These are phyloP conservation scores for Artemisia tridentata DNA, from an alignment of 129 eudicot species.

Conservation along the genomic window DNA sequence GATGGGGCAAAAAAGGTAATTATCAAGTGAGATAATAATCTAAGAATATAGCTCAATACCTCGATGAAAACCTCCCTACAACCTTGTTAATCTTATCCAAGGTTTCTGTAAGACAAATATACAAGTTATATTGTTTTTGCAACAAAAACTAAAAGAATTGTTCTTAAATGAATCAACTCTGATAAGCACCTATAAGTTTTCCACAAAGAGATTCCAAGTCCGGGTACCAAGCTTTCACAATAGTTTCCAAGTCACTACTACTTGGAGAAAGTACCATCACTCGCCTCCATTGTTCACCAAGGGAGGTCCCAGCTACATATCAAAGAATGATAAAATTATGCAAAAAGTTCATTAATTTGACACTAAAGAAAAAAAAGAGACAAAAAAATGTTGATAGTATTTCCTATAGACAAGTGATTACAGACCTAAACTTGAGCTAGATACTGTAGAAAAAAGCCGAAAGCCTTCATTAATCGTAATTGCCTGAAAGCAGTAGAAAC, in stretches of 20 bases:
- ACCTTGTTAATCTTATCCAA: conserved; percentile 55
- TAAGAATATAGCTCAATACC: conserved; percentile 39
- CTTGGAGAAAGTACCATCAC: conserved; percentile 60
- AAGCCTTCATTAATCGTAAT: conserved; percentile 67
- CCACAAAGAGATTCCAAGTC: conserved; percentile 60
- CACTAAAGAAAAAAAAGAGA: too few species aligned
- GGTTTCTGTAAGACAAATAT: conserved; percentile 55
- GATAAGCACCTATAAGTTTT: conserved; percentile 62
- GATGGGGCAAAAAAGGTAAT: background rate
- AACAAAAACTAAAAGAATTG: background rate
- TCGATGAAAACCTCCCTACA: conserved; percentile 74
- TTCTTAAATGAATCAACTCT: background rate
- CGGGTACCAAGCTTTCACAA: conserved; percentile 78
- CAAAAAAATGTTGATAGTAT: too few species aligned
- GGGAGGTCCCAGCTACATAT: conserved; percentile 49
- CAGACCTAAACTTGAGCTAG: conserved; percentile 71
- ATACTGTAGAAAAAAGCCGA: conserved; percentile 82
- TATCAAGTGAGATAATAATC: background rate
- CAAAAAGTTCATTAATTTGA: too few species aligned
- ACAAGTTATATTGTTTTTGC: background rate
- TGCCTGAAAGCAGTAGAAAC: conserved; percentile 51
- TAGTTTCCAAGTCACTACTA: conserved; percentile 48
- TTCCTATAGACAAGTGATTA: conserved; percentile 1
- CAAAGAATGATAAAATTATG: background rate
- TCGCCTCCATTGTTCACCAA: conserved; percentile 82